Evolutionary conservation across 495 filamentous ascomycete genomes (phyloP).

Genomic region (Hypoxylon lenormandii): DNA sequence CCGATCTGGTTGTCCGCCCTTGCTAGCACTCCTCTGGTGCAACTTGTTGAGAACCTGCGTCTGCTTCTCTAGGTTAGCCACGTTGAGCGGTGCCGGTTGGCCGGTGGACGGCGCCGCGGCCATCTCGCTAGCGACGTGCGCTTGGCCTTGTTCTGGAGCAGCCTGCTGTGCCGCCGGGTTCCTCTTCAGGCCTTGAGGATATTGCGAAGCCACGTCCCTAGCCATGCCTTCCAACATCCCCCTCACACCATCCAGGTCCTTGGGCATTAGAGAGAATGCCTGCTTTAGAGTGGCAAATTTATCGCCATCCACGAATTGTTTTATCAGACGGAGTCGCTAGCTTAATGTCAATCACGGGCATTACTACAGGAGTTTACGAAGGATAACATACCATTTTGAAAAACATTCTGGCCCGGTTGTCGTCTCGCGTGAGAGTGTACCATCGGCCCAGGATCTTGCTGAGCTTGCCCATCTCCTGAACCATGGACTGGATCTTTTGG

Average conservation of each 20-base stretch:
- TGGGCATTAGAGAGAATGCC: conserved; percentile 67
- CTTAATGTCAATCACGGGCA: conserved; percentile 17
- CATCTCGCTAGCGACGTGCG: conserved; percentile 37
- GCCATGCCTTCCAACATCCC: conserved; percentile 59
- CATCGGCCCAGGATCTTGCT: conserved; percentile 54
- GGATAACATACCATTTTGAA: conserved; percentile 59
- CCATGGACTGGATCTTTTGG: conserved; percentile 50
- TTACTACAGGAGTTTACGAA: conserved; percentile 31
- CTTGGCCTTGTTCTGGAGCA: conserved; percentile 30
- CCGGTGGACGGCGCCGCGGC: conserved; percentile 33
- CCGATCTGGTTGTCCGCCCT: conserved; percentile 55
- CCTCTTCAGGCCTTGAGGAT: conserved; percentile 38
- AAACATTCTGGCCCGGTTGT: conserved; percentile 59
- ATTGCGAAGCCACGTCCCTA: conserved; percentile 46
- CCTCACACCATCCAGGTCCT: conserved; percentile 66
- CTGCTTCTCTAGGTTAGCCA: conserved; percentile 76
- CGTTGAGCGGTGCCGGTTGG: conserved; percentile 68
- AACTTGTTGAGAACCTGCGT: conserved; percentile 65
- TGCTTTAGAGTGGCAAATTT: conserved; percentile 64
- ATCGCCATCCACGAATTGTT: conserved; percentile 69
- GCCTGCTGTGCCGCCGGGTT: conserved; percentile 37
- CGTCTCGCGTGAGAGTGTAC: conserved; percentile 59
- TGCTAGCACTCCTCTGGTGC: conserved; percentile 59
- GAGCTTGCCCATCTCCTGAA: conserved; percentile 53
- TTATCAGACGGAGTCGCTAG: conserved; percentile 68